These are phyloP conservation scores for Cyberlindnera americana DNA, from an alignment of 805 yeast genomes.

Conservation along the genomic window DNA sequence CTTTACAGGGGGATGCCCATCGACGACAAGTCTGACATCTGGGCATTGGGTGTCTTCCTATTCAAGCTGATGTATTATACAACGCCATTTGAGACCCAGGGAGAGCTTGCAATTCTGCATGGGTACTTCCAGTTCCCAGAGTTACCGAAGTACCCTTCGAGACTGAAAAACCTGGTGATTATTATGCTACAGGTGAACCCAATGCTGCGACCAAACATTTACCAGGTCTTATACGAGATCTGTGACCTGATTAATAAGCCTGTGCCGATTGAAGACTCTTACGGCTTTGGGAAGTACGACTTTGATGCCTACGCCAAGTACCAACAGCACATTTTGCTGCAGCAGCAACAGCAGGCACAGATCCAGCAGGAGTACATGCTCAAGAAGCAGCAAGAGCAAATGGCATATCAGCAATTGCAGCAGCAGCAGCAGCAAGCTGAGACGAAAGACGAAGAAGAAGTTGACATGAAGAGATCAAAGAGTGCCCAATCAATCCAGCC, in stretches of 20 bases:
- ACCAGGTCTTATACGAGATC: constrained; percentile 67
- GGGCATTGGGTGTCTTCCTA: constrained; percentile 94
- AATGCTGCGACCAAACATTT: constrained; percentile 76
- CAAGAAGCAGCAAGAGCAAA: constrained; percentile 21
- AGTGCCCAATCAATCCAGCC: constrained; percentile 13
- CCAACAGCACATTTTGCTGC: constrained; percentile 37
- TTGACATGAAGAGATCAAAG: constrained; percentile 1
- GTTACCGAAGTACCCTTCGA: constrained; percentile 64
- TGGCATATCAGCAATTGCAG: constrained; percentile 4
- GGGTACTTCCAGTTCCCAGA: constrained; percentile 77
- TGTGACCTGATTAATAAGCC: constrained; percentile 53
- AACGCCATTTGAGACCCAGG: constrained; percentile 86
- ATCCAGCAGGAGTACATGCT: constrained; percentile 18
- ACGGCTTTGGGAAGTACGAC: constrained; percentile 49
- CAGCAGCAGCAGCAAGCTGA: constrained; percentile 2
- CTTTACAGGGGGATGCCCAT: constrained; percentile 77
- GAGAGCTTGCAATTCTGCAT: constrained; percentile 82
- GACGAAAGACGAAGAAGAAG: neutral
- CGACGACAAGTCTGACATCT: constrained; percentile 88
- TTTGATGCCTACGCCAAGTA: constrained; percentile 53
- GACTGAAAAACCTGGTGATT: constrained; percentile 69
- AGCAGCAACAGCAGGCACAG: constrained; percentile 39
- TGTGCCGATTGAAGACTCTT: constrained; percentile 43
- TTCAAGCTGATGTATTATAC: constrained; percentile 89
- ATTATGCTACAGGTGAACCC: constrained; percentile 85